These are phyloP conservation scores for Penicillium sp. DNA, from an alignment of 2,329 filamentous ascomycete species.

Conservation along the genomic window DNA sequence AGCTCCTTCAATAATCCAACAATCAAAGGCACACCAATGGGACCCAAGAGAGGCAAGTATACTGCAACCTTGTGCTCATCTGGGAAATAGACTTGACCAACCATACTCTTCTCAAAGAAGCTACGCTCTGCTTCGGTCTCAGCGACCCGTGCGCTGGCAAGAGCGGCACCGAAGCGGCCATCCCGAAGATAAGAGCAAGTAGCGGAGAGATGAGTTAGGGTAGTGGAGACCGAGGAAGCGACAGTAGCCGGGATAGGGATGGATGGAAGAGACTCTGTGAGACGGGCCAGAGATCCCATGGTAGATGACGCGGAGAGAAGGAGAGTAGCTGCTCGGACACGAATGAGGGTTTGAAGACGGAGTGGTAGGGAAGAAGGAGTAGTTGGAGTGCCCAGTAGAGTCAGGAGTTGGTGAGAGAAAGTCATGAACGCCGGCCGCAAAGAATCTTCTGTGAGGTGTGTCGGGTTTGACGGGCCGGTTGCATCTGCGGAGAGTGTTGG, in stretches of 20 bases:
- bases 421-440: constrained; percentile 80
- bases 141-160: constrained; percentile 79
- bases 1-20: constrained; percentile 82
- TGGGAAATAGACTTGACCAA: constrained; percentile 96
- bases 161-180: constrained; percentile 62
- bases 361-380: constrained; percentile 76
- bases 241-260: constrained; percentile 90
- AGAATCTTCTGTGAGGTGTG: constrained; percentile 61
- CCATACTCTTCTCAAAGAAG: constrained; percentile 99
- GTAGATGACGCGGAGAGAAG: constrained; percentile 89
- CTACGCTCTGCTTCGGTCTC: constrained; percentile 87
- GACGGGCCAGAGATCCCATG: constrained; percentile 83
- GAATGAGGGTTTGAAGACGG: constrained; percentile 76
- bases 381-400: constrained; percentile 80
- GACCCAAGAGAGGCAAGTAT: constrained; percentile 86
- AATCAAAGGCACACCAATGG: constrained; percentile 83
- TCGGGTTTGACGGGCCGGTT: constrained; percentile 34
- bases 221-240: constrained; percentile 77
- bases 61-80: constrained; percentile 98
- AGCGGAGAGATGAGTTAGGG: constrained; percentile 72
- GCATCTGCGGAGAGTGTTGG: constrained; percentile 38
- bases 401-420: constrained; percentile 86
- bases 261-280: constrained; percentile 78
- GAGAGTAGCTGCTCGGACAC: constrained; percentile 82
- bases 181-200: constrained; percentile 70